Percentiles rank a stretch among this genome's conserved stretches.
phyloP scores from a whole-genome alignment of 31 red algal genomes.

The Asparagopsis taxiformis region DNA sequence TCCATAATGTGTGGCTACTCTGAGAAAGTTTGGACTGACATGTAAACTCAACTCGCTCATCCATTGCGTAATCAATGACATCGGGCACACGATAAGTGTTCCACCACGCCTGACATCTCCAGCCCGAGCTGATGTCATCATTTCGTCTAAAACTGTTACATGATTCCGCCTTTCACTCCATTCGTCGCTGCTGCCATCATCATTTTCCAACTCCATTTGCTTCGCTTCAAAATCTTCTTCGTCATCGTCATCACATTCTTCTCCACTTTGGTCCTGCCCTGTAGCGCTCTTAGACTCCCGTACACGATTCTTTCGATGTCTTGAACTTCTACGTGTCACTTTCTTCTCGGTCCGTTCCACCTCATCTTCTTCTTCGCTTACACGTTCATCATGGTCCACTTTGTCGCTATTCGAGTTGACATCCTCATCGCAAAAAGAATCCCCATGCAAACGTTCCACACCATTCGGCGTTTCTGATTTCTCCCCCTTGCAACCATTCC shows the following conservation, averaged over 20 bases:
- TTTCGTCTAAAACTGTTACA: neutral
- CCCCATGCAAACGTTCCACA: neutral
- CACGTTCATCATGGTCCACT: neutral
- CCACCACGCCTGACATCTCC: conserved; percentile 22
- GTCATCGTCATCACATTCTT: neutral
- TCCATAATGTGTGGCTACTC: conserved; percentile 60
- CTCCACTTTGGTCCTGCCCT: neutral
- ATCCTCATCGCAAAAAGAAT: neutral
- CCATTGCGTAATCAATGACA: conserved; percentile 92
- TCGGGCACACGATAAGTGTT: conserved; percentile 94
- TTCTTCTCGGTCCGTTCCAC: neutral
- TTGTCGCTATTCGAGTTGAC: neutral
- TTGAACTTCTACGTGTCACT: neutral
- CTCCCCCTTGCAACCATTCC: neutral
- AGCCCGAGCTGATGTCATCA: conserved; percentile 1
- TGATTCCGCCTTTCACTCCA: neutral
- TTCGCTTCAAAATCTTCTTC: neutral
- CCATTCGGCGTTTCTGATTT: neutral
- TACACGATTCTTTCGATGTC: neutral
- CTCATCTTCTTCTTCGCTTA: neutral
- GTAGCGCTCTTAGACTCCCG: neutral
- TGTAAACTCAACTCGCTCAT: conserved; percentile 75
- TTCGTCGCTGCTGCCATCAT: neutral
- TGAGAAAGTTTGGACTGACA: conserved; percentile 42
- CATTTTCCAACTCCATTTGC: neutral